Evolutionary conservation across 495 filamentous ascomycete species (phyloP), one percentile per base, ranked within the genome.

Genomic region (Aspergillus indologenus): DNA sequence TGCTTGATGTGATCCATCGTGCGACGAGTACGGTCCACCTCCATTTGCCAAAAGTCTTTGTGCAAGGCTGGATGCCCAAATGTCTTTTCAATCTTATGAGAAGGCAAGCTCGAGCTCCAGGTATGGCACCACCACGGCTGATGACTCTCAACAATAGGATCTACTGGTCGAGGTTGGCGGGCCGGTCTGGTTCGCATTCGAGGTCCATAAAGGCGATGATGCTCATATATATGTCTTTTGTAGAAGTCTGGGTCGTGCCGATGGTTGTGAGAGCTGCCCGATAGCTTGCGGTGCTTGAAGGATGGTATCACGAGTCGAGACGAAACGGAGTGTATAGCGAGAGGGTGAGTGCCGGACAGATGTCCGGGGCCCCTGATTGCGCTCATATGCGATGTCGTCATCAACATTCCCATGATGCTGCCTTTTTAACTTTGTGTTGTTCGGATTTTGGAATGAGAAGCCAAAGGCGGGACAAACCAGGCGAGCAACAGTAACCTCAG

Each of bases 1-100:
- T 65, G 75, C 60, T 69, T 74, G 19, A 79, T 53, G 40, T 69
- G 53, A 6, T 72, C 64, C 50, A 74, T 69, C 9, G 55, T 66
- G n/a, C 59, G 56, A n/a, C 67, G 59, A 53, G 63, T 54, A 12
- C 59, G 64, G 17, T 62, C 54, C 17, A 50, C 59, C 40, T 68
- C 62, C 0, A 51, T 34, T 17, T 68, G 59, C 64, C 66, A 68
- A 42, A 66, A 61, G 3, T 55, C 54, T 22, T 40, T 2, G 34
- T 4, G 34, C 12, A 2, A 11, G 12, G 12, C 2, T 40, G 7
- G 5, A 4, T 40, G 34, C 2, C 6, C 2, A 15, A 60, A 31
- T 63, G 61, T 7, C 45, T 46, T 8, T 65, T 61, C n/a, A n/a
- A n/a, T n/a, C 6, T 61, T 69, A 14, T 50, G 57, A 6, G 55